A percentile compares a stretch with the other conserved stretches of the same genome.
Evolutionary conservation across 2,329 filamentous ascomycete species (phyloP).

Genomic region (Penicillium sp.): DNA sequence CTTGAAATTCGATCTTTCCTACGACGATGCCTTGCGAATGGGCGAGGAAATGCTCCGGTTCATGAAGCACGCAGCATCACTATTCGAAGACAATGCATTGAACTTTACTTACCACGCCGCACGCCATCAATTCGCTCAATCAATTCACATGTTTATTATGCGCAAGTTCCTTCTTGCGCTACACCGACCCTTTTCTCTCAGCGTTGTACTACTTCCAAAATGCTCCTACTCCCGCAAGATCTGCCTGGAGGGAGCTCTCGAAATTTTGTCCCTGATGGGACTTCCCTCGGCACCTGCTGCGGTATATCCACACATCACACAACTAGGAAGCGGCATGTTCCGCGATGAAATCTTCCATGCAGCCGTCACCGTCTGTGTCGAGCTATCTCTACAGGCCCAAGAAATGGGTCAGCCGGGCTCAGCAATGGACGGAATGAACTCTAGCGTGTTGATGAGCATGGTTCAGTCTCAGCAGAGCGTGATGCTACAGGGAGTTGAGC

Average conservation of each 20-base stretch:
- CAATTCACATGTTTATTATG: slow-evolving; percentile 49
- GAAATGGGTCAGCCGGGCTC: slow-evolving; percentile 20
- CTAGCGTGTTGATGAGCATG: slow-evolving; percentile 28
- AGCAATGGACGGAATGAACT: slow-evolving; percentile 18
- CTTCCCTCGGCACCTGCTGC: slow-evolving; percentile 16
- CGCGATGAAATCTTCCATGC: slow-evolving; percentile 34
- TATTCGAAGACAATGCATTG: slow-evolving; percentile 22
- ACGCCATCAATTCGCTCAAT: slow-evolving; percentile 28
- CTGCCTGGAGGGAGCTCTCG: slow-evolving; percentile 35
- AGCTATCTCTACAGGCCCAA: slow-evolving; percentile 29
- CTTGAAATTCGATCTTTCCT: slow-evolving; percentile 29
- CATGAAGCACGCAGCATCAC: slow-evolving; percentile 20
- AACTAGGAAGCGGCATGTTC: slow-evolving; percentile 34
- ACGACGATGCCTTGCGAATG: slow-evolving; percentile 32
- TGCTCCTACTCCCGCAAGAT: slow-evolving; percentile 39
- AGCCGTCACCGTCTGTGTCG: slow-evolving; percentile 31
- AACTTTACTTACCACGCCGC: slow-evolving; percentile 5
- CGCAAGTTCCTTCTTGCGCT: slow-evolving; percentile 55
- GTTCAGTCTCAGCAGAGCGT: slow-evolving; percentile 30
- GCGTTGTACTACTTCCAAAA: slow-evolving; percentile 30
- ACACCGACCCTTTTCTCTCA: slow-evolving; percentile 45
- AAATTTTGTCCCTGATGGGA: slow-evolving; percentile 33
- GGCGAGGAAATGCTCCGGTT: slow-evolving; percentile 26
- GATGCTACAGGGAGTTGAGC: slow-evolving; percentile 29
- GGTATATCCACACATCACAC: slow-evolving; percentile 29